Percentiles rank a stretch among this genome's conserved stretches.
These are phyloP conservation scores for Tricholoma bakamatsutake DNA, from an alignment of 768 basidiomycete genomes.

Conservation along the genomic window DNA sequence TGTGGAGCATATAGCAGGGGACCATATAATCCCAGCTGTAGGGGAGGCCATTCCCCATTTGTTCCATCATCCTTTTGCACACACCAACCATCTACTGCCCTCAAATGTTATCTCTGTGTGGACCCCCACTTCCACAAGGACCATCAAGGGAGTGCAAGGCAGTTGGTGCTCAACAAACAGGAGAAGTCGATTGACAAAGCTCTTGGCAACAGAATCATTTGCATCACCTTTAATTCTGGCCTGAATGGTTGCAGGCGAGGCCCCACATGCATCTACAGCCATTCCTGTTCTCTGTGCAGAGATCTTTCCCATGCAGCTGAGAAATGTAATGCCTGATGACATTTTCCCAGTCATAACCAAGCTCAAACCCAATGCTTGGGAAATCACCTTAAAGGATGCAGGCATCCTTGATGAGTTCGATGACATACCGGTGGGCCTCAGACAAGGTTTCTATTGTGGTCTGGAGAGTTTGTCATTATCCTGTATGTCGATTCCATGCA, in stretches of 20 bases:
- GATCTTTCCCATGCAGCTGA: slow-evolving; percentile 6
- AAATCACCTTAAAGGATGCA: background rate
- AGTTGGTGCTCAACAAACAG: too few species aligned
- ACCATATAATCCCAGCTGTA: background rate
- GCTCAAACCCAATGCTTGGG: slow-evolving; percentile 11
- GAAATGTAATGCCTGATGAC: background rate
- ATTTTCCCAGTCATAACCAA: slow-evolving; percentile 14
- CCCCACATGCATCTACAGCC: slow-evolving; percentile 3
- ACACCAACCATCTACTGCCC: too few species aligned
- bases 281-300: slow-evolving; percentile 14
- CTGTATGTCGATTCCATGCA: slow-evolving; percentile 9
- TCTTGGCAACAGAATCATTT: background rate
- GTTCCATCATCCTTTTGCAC: background rate
- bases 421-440: slow-evolving; percentile 13
- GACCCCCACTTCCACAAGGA: too few species aligned
- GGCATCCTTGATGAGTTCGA: background rate
- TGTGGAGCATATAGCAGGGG: background rate
- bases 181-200: too few species aligned
- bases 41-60: background rate
- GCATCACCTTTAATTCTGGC: background rate
- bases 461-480: slow-evolving; percentile 3
- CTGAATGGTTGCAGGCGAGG: background rate
- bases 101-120: too few species aligned
- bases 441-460: slow-evolving; percentile 15
- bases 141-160: too few species aligned